Evolutionary conservation across 2,329 filamentous ascomycete species (phyloP), one percentile per base, ranked within the genome.

Genomic region (Ophiostoma populinum): DNA sequence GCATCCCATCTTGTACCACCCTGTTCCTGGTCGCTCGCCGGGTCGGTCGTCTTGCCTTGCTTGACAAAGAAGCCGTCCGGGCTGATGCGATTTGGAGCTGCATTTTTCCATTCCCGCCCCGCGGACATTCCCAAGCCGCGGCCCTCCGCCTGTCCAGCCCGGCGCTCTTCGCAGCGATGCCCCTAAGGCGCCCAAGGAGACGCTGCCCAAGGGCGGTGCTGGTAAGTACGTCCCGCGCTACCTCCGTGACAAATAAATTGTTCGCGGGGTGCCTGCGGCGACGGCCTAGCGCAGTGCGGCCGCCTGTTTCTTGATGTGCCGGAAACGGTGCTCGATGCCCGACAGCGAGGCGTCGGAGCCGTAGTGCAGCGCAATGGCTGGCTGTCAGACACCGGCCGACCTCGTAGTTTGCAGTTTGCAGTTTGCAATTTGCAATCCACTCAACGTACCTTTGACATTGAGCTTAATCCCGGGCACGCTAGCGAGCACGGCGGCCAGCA

Each of bases 371-470:
- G 49, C 54, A 43, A 69, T 65, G 45, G 58, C 64, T 68, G n/a
- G n/a, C n/a, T n/a, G n/a, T n/a, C n/a, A n/a, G n/a, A n/a, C n/a
- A n/a, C n/a, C n/a, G n/a, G n/a, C n/a, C n/a, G n/a, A n/a, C n/a
- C n/a, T n/a, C n/a, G n/a, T n/a, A n/a, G n/a, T n/a, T n/a, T n/a
- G n/a, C n/a, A n/a, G n/a, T n/a, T n/a, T n/a, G n/a, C n/a, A n/a
- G n/a, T n/a, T n/a, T n/a, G n/a, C n/a, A n/a, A n/a, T n/a, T n/a
- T n/a, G n/a, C n/a, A n/a, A n/a, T n/a, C n/a, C n/a, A n/a, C n/a
- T n/a, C n/a, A n/a, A n/a, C 67, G 56, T 62, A 77, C 72, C 69
- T 46, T 65, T 67, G 50, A 67, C 75, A 49, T 76, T 69, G 35
- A 74, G 63, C 41, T 64, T 69, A 0, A 67, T 46, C 0, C 56